Evolutionary conservation across 73 alveolate species (phyloP).

Genomic region (Strombidium stylifer): DNA sequence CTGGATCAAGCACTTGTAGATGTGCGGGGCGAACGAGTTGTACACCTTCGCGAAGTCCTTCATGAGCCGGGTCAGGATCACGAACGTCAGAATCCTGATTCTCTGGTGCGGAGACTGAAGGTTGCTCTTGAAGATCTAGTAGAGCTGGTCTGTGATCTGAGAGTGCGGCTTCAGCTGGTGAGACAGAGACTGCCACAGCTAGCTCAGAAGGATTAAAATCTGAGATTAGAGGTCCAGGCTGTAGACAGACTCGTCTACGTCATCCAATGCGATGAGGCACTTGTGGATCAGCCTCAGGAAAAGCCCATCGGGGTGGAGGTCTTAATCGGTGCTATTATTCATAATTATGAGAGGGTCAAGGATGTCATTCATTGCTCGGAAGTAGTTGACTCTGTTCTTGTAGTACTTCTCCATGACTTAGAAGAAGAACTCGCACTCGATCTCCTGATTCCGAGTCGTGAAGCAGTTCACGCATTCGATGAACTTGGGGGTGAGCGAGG

Average conservation of each 20-base stretch:
- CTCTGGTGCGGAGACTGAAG: no score
- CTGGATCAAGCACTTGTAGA: constrained; percentile 85
- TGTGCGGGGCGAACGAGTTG: constrained; percentile 92
- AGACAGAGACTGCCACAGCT: constrained; percentile 69
- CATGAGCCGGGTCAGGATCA: constrained; percentile 66
- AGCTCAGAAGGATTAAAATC: constrained; percentile 65
- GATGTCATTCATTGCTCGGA: no score
- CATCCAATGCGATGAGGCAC: no score
- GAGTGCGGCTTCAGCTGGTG: constrained; percentile 57
- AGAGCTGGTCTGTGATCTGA: constrained; percentile 43
- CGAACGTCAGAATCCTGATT: no score
- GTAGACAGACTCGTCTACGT: constrained; percentile 74
- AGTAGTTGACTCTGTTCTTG: no score
- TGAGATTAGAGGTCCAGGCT: constrained; percentile 67
- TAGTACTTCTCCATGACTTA: no score
- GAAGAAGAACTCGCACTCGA: no score
- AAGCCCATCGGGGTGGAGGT: no score
- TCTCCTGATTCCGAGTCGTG: no score
- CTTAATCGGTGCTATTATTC: no score
- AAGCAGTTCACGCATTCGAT: constrained; percentile 36
- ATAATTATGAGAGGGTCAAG: no score
- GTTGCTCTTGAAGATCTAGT: constrained; percentile 68
- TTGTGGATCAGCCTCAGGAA: no score
- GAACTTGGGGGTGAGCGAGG: constrained; percentile 30
- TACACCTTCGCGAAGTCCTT: constrained; percentile 80